These are phyloP conservation scores for Colletotrichum zoysiae DNA, from an alignment of 2,329 filamentous ascomycete genomes.

Conservation along the genomic window DNA sequence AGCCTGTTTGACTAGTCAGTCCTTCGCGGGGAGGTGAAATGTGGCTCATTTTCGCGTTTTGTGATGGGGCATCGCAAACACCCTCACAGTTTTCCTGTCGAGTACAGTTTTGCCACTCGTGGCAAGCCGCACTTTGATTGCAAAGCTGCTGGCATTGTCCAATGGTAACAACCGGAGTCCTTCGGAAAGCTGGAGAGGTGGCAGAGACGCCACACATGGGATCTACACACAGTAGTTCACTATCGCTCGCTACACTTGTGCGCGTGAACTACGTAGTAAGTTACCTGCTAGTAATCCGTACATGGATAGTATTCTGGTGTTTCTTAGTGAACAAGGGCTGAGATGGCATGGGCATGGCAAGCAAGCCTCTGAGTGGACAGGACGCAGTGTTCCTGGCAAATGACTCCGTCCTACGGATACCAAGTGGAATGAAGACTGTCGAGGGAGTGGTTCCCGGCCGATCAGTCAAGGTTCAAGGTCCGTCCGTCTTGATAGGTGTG, in stretches of 20 bases:
- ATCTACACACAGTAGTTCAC: neutral
- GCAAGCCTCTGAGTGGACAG: constrained; percentile 9
- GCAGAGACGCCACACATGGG: neutral
- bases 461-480: neutral
- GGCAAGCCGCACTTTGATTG: neutral
- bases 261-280: too few relatives aligned
- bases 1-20: neutral
- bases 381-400: neutral
- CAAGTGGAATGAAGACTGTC: constrained; percentile 4
- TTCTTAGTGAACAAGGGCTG: neutral
- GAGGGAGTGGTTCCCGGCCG: constrained; percentile 12
- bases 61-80: neutral
- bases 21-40: neutral
- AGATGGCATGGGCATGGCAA: neutral
- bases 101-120: neutral
- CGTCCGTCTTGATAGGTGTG: neutral
- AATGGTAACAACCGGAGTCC: neutral
- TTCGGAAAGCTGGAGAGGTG: neutral
- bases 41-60: constrained; percentile 5
- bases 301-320: too few relatives aligned
- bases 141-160: neutral
- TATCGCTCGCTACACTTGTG: too few relatives aligned
- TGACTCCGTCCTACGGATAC: neutral
- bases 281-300: too few relatives aligned
- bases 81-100: neutral